Conservation (phyloP, 2,329 filamentous ascomycete genomes). For the Teratosphaeria nubilosa region DNA sequence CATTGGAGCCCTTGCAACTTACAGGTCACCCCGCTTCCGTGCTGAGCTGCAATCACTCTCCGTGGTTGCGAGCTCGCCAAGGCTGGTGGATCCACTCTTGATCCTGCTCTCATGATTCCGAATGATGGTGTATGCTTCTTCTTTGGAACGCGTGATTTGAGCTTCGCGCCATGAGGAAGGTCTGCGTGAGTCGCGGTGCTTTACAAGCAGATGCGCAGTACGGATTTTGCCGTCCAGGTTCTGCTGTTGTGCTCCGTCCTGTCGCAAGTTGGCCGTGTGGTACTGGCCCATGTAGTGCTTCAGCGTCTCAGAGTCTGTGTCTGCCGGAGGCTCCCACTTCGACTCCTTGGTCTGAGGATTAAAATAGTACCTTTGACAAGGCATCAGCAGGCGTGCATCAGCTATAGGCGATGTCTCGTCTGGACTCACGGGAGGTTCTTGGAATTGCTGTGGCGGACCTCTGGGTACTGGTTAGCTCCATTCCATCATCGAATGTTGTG, state of each 20-base stretch:
- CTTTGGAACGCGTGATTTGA: slow-evolving; percentile 78
- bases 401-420: neutral
- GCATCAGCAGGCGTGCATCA: neutral
- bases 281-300: slow-evolving; percentile 89
- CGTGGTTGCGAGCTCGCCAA: slow-evolving; percentile 75
- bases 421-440: neutral
- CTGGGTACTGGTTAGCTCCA: neutral
- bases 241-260: slow-evolving; percentile 18
- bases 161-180: slow-evolving; percentile 90
- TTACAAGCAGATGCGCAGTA: slow-evolving; percentile 83
- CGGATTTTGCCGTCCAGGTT: slow-evolving; percentile 71
- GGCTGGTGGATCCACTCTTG: slow-evolving; percentile 52
- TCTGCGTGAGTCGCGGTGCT: slow-evolving; percentile 79
- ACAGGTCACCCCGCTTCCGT: slow-evolving; percentile 83
- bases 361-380: slow-evolving; percentile 66
- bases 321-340: slow-evolving; percentile 84
- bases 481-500: neutral
- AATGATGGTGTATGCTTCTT: slow-evolving; percentile 74
- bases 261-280: slow-evolving; percentile 47
- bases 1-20: slow-evolving; percentile 26
- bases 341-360: slow-evolving; percentile 78
- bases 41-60: slow-evolving; percentile 96
- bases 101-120: slow-evolving; percentile 67
- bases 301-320: slow-evolving; percentile 82
- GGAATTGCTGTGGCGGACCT: slow-evolving; percentile 2